Percentiles rank a stretch among this genome's conserved stretches.
These are phyloP conservation scores for Colletotrichum lini DNA, from an alignment of 2,329 filamentous ascomycete species.

Conservation along the genomic window DNA sequence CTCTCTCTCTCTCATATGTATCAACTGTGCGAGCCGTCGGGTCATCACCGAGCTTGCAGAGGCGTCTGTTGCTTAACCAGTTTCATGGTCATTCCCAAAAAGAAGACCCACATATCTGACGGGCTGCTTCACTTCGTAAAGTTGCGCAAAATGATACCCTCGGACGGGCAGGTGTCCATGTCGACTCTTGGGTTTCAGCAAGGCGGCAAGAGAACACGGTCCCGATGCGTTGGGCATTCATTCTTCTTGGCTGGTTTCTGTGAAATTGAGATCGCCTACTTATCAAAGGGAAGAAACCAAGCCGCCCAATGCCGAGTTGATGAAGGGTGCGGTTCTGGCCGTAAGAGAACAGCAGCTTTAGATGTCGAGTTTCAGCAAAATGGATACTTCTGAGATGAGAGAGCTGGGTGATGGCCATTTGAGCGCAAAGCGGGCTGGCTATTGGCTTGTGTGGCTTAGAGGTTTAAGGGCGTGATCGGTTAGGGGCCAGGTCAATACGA, in stretches of 20 bases:
- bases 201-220: background rate
- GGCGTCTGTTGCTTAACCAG: background rate
- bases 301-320: background rate
- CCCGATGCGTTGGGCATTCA: background rate
- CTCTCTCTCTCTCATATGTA: too few species aligned
- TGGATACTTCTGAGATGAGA: background rate
- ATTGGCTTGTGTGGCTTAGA: conserved; percentile 11
- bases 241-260: too few species aligned
- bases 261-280: background rate
- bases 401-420: background rate
- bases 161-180: too few species aligned
- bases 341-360: background rate
- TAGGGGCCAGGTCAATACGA: too few species aligned
- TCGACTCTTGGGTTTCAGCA: background rate
- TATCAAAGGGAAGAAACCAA: background rate
- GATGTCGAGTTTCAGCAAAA: conserved; percentile 11
- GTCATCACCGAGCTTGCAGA: background rate
- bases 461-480: too few species aligned
- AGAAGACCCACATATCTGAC: too few species aligned
- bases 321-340: too few species aligned
- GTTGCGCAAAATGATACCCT: fast-evolving
- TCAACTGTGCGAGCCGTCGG: background rate
- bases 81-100: too few species aligned
- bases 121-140: too few species aligned
- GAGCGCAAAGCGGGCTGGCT: background rate